Percentiles rank a stretch among this genome's conserved stretches.
Conservation (phyloP, 1,139 yeast species). For the Suhomyces taliae region DNA sequence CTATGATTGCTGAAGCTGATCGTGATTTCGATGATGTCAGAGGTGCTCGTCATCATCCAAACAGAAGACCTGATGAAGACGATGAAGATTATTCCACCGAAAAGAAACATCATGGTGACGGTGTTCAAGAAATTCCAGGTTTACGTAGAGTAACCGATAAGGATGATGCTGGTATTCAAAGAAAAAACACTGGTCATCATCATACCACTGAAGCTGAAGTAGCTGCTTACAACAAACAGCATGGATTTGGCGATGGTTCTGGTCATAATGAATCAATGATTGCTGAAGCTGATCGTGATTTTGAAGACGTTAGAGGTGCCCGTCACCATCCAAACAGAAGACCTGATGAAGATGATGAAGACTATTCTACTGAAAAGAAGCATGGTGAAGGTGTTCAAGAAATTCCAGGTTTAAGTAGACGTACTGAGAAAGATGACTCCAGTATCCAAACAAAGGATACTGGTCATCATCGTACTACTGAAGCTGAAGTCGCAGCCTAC, state of each 20-base stretch:
- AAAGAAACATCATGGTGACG: slow-evolving; percentile 8
- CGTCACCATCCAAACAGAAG: slow-evolving; percentile 19
- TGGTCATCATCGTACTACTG: slow-evolving; percentile 11
- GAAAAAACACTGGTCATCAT: slow-evolving; percentile 5
- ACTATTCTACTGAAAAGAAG: neutral
- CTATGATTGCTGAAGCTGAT: slow-evolving; percentile 25
- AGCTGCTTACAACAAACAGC: slow-evolving; percentile 29
- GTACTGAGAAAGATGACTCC: slow-evolving; percentile 5
- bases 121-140: slow-evolving; percentile 14
- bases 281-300: slow-evolving; percentile 21
- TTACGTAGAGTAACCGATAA: slow-evolving; percentile 3
- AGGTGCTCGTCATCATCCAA: slow-evolving; percentile 21
- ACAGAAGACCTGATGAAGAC: slow-evolving; percentile 4
- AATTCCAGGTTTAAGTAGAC: slow-evolving; percentile 10
- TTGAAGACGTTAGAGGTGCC: slow-evolving; percentile 22
- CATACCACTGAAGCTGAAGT: slow-evolving; percentile 23
- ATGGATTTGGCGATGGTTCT: slow-evolving; percentile 17
- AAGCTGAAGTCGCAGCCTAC: slow-evolving; percentile 26
- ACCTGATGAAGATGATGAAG: slow-evolving; percentile 2
- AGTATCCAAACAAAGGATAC: slow-evolving; percentile 8
- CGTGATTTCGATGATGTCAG: slow-evolving; percentile 22
- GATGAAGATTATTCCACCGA: neutral
- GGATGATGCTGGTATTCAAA: slow-evolving; percentile 8
- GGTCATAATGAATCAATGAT: slow-evolving; percentile 20
- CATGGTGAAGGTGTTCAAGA: slow-evolving; percentile 13